Percentiles rank a stretch among this genome's conserved stretches.
Evolutionary conservation across 495 filamentous ascomycete genomes (phyloP).

Genomic region (Tuber indicum): DNA sequence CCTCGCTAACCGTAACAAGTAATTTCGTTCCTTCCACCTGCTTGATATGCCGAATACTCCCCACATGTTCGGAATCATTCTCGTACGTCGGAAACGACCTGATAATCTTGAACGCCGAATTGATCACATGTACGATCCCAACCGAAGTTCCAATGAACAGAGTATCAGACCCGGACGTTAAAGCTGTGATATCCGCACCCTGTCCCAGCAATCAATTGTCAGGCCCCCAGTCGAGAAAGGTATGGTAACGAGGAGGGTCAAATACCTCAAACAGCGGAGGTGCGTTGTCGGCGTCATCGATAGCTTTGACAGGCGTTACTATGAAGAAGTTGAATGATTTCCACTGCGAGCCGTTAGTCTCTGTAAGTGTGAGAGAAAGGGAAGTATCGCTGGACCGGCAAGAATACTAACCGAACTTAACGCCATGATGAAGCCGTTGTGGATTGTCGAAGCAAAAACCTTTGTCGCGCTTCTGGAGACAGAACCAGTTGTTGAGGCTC

Average conservation of each 20-base stretch:
- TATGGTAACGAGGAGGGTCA: conserved; percentile 50
- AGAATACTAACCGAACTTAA: not conserved
- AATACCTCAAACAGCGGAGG: conserved; percentile 55
- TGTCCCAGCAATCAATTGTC: conserved; percentile 31
- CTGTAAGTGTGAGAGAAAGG: not conserved
- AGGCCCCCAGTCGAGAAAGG: conserved; percentile 43
- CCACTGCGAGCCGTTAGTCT: conserved; percentile 56
- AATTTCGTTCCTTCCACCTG: conserved; percentile 83
- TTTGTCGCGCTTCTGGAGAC: not conserved
- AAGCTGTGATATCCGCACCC: conserved; percentile 58
- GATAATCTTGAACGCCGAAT: conserved; percentile 75
- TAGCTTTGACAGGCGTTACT: conserved; percentile 71
- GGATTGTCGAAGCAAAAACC: not conserved
- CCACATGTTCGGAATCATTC: conserved; percentile 45
- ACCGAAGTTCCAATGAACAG: conserved; percentile 80
- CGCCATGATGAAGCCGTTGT: not conserved
- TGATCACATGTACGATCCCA: conserved; percentile 79
- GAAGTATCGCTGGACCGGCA: not conserved
- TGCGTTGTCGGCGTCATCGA: conserved; percentile 59
- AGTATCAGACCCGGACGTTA: conserved; percentile 82
- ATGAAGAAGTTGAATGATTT: conserved; percentile 99
- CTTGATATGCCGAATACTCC: conserved; percentile 86
- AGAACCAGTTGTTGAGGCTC: not conserved
- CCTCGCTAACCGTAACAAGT: conserved; percentile 81
- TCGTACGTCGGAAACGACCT: conserved; percentile 83